Evolutionary conservation across 2,329 filamentous ascomycete genomes (phyloP), one percentile per base, ranked within the genome.

Genomic region (Huntiella savannae): DNA sequence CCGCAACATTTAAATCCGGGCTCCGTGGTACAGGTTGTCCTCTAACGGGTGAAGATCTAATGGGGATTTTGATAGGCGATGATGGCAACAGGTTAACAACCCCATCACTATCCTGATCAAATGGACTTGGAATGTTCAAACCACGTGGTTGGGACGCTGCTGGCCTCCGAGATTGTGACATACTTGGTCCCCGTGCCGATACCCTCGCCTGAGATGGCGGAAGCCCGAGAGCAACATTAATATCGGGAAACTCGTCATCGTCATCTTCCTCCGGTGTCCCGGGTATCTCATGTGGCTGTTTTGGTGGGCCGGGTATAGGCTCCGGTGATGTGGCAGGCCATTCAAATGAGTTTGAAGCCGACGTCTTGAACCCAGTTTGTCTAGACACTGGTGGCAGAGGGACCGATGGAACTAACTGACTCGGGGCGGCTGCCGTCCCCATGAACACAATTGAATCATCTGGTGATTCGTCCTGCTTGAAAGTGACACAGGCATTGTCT

Each of bases 381-480:
- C 11, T 40, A 12, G 5, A 13, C 16, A 11, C 15, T 10, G 38
- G 8, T 40, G 15, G 10, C 32, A 17, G 32, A 36, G 40, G n/a
- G 4, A 33, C 41, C 13, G 7, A 35, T 22, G 32, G 33, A 36
- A 15, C 82, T 64, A 2, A 87, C 58, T 11, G 73, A 69, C 40
- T 47, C 44, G 12, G 43, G 40, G 12, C 40, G 38, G 1, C 81
- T 80, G 16, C 76, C 70, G 0, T 63, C 62, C 55, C 83, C 76
- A 52, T 83, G 69, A 28, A 28, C 22, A 28, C 22, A 28, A 28
- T 28, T 28, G 22, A 28, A 10, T 28, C 22, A 10, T 28, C 22
- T 4, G 22, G 22, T 28, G 3, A 7, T 10, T 28, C 22, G 8
- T 28, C 22, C 5, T 3, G 22, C 22, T 28, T 2, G 8, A 28